Base-by-base conservation (phyloP, 2,329 filamentous ascomycete species). In the Fusarium subtropicale region DNA sequence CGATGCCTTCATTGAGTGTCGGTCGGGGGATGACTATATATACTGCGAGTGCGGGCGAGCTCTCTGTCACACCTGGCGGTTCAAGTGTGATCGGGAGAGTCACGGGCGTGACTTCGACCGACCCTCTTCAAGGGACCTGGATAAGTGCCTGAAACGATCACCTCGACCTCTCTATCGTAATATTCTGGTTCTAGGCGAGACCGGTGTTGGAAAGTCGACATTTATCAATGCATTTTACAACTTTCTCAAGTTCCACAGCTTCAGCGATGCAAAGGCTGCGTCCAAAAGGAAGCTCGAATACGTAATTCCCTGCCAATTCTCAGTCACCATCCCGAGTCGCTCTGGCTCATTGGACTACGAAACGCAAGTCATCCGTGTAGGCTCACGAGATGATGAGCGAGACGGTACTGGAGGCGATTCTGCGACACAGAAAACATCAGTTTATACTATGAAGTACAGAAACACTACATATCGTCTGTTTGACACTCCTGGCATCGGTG, bases 221-320 rank as follows among this genome's bases (percentile, higher is more conserved):
- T 85, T 80, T 42, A 84, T 85, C 71, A 85, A 85, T 47, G 79
- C 82, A 0, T 83, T 85, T 34, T 68, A 81, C 66, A 85, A 85
- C 62, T 85, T 85, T 56, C 60, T 85, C 6, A 73, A 68, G 0
- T 80, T 76, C 50, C 69, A 76, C 0, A 76, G 76, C 1, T 72
- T 85, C 0, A 77, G 82, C 10, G 79, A 83, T 4, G 82, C 81
- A 0, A 62, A 61, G 9, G 7, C 10, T 1, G 13, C 4, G 3
- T 38, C 59, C 0, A 34, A 46, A 2, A 39, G 31, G 2, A 30
- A 34, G 5, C 56, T 74, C 1, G 42, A 51, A 16, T 68, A 54
- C 3, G 53, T 57, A 5, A 64, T 74, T 15, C 72, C 71, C 0
- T 74, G 62, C 7, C 68, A 63, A 0, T 74, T 74, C 22, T 52